Conservation (phyloP, 495 filamentous ascomycete genomes). For the Chaetomidium leptoderma region DNA sequence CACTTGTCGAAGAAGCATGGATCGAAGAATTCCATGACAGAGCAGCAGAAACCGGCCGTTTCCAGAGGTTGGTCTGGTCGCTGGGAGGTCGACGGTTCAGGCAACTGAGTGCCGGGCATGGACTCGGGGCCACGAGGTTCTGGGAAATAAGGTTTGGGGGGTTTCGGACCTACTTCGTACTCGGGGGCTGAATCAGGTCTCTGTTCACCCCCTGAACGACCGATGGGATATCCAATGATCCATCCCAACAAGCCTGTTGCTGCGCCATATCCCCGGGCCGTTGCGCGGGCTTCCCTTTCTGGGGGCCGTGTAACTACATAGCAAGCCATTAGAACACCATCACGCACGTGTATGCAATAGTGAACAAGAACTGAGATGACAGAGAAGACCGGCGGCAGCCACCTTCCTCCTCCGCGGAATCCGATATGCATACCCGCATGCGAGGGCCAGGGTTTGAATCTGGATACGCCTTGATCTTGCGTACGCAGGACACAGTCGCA, state of each 20-base stretch:
- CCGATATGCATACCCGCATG: background rate
- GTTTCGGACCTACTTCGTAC: background rate
- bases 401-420: constrained; percentile 3
- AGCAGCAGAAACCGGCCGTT: background rate
- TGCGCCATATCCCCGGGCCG: background rate
- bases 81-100: background rate
- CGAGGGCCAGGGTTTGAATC: background rate
- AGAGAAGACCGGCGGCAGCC: background rate
- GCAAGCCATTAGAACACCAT: background rate
- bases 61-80: background rate
- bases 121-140: background rate
- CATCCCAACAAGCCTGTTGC: no score
- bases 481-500: background rate
- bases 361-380: background rate
- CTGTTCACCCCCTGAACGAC: no score
- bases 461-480: background rate
- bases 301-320: background rate
- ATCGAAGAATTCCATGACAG: constrained; percentile 3
- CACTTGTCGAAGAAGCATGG: background rate
- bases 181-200: background rate
- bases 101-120: background rate
- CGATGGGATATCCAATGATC: no score
- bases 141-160: background rate
- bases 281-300: background rate
- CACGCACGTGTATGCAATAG: background rate